Conservation (phyloP, 306 rosid species). For the Vigna unguiculata region DNA sequence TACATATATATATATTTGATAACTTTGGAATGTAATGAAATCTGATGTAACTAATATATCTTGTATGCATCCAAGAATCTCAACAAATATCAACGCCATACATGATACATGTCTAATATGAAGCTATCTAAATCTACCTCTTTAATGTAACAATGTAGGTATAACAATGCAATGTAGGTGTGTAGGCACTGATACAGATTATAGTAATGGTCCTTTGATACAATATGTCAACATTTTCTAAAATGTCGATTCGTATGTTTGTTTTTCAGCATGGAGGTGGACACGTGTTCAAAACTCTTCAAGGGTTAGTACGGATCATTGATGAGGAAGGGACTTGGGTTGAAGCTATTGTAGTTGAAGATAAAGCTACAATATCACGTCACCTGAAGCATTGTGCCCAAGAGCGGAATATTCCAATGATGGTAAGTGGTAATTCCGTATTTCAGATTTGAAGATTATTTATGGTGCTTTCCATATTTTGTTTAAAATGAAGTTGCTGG, state of each 20-base stretch:
- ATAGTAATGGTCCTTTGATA: slow-evolving; percentile 24
- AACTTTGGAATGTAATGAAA: not conserved
- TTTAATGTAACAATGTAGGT: not conserved
- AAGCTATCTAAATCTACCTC: slow-evolving; percentile 14
- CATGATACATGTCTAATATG: slow-evolving; percentile 24
- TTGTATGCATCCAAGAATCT: not conserved
- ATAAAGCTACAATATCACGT: slow-evolving; percentile 63
- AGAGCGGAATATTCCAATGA: slow-evolving; percentile 65
- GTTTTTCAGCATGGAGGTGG: slow-evolving; percentile 83
- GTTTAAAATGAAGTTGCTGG: not conserved
- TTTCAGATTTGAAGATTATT: slow-evolving; percentile 9
- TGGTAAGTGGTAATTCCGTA: slow-evolving; percentile 53
- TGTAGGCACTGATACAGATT: not conserved
- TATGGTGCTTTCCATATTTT: not conserved
- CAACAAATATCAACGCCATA: not conserved
- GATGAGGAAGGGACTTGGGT: slow-evolving; percentile 54
- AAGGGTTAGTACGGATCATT: slow-evolving; percentile 59
- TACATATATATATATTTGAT: slow-evolving; percentile 4
- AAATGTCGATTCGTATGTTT: slow-evolving; percentile 1
- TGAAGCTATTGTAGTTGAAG: slow-evolving; percentile 69
- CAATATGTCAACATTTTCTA: slow-evolving; percentile 6
- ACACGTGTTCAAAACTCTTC: slow-evolving; percentile 72
- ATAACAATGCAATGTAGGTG: not conserved
- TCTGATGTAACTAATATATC: slow-evolving; percentile 6
- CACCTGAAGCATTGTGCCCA: slow-evolving; percentile 80